A percentile compares a stretch with the other conserved stretches of the same genome.
Evolutionary conservation across 148 eudicot species (phyloP).

Genomic region (Mesembryanthemum crystallinum): DNA sequence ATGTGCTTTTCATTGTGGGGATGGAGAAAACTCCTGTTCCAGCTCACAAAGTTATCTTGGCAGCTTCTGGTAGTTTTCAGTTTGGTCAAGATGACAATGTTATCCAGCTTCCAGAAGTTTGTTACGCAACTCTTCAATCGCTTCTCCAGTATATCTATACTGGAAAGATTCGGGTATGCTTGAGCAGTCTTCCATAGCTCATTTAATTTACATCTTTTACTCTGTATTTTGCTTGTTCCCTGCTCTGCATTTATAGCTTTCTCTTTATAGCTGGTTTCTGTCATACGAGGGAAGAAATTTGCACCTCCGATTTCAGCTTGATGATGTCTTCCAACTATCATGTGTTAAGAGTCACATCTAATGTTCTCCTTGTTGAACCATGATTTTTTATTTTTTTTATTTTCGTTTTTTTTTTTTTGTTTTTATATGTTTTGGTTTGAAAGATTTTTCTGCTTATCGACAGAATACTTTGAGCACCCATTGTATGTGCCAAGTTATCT

Average conservation of each 20-base stretch:
- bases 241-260: not conserved
- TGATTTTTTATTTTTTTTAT: no score
- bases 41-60: constrained; percentile 79
- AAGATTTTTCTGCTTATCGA: not conserved
- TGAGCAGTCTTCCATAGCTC: not conserved
- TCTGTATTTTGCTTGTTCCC: not conserved
- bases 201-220: not conserved
- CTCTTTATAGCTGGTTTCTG: not conserved
- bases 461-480: not conserved
- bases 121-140: constrained; percentile 54
- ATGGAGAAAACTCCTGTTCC: constrained; percentile 71
- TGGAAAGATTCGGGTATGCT: constrained; percentile 67
- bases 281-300: not conserved
- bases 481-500: not conserved
- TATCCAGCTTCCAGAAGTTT: constrained; percentile 52
- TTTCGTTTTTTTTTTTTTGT: no score
- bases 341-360: not conserved
- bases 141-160: constrained; percentile 78
- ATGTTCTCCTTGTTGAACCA: not conserved
- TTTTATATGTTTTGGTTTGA: not conserved
- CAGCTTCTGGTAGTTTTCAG: constrained; percentile 64
- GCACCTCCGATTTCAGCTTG: not conserved
- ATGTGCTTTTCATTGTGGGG: constrained; percentile 74
- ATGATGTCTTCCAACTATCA: not conserved
- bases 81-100: constrained; percentile 46